Base-by-base conservation (phyloP, 768 basidiomycete genomes). In the Dacryopinax spathularia region DNA sequence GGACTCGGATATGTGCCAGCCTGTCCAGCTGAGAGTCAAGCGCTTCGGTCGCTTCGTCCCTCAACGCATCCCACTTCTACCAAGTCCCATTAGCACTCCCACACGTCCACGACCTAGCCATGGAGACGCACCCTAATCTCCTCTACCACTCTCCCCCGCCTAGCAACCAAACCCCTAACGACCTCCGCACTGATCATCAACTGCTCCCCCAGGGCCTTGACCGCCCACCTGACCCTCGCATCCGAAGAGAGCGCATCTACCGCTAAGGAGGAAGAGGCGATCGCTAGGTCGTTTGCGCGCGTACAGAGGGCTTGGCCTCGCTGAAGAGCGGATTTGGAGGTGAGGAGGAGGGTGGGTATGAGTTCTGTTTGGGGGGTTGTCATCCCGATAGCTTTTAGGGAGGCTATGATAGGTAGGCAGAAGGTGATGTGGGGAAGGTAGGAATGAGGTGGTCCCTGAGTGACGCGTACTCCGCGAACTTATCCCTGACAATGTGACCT, bases 291-390 rank as follows among this genome's bases (percentile, higher is more conserved):
- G 68, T 86, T 83, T 1, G 89, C 87, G 34, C 77, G 79, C 1
- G 81, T 81, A 69, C 90, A 91, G 4, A 91, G 79, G 60, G 84
- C 80, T 75, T 90, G 81, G 0, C 88, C 89, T 36, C 85, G 82
- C 66, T 88, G 84, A 1, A 92, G 80, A 0, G 88, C 89, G 69
- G 87, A 88, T 78, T 90, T 87, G 1, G 89, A 90, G 69, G 88
- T 85, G 1, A 87, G 76, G 12, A 89, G 87, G 10, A 92, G 82
- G 25, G 87, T 83, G 34, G 22, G 91, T 82, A 65, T 87, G 82
- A 62, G 66, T n/a, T n/a, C n/a, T n/a, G n/a, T n/a, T n/a, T n/a
- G n/a, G n/a, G n/a, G n/a, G n/a, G n/a, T n/a, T n/a, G n/a, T n/a
- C n/a, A n/a, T n/a, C n/a, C n/a, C n/a, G n/a, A n/a, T n/a, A n/a